Evolutionary conservation across 2,329 filamentous ascomycete species (phyloP).

Genomic region (Ascochyta viciae-villosae): DNA sequence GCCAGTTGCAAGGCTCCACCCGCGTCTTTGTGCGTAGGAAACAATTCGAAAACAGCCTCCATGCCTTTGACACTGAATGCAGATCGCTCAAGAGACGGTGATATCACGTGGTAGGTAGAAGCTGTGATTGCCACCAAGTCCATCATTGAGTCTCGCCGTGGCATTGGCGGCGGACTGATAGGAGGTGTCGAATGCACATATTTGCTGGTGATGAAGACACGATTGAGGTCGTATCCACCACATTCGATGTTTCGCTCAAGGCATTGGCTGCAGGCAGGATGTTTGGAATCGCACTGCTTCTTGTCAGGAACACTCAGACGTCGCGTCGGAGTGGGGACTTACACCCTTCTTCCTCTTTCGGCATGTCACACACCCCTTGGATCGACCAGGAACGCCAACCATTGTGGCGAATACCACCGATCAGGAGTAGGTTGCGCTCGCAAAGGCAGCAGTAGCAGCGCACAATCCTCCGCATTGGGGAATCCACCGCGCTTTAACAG

Average conservation of each 20-base stretch:
- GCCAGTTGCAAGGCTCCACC: not conserved
- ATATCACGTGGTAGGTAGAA: constrained; percentile 13
- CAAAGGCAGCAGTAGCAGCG: constrained; percentile 13
- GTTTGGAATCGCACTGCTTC: constrained; percentile 66
- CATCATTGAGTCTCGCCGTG: not conserved
- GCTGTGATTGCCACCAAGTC: constrained; percentile 7
- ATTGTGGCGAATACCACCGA: constrained; percentile 14
- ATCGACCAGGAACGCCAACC: constrained; percentile 40
- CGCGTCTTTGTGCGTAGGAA: constrained; percentile 20
- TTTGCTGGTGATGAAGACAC: constrained; percentile 62
- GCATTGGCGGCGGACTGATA: not conserved
- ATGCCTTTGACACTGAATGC: constrained; percentile 34
- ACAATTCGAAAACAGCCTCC: constrained; percentile 32
- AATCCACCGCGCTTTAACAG: constrained; percentile 2
- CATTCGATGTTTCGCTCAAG: constrained; percentile 64
- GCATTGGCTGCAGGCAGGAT: constrained; percentile 68
- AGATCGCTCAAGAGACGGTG: constrained; percentile 23
- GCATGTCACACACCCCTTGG: constrained; percentile 44
- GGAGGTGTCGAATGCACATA: not conserved
- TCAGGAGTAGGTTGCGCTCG: not conserved
- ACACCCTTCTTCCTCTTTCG: constrained; percentile 63
- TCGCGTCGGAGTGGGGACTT: constrained; percentile 27
- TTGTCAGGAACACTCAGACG: not conserved
- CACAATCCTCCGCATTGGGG: constrained; percentile 29
- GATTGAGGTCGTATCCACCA: constrained; percentile 69